Percentiles rank a stretch among this genome's conserved stretches.
Evolutionary conservation across 129 eudicot genomes (phyloP).

Genomic region (Pittosporum tobira): DNA sequence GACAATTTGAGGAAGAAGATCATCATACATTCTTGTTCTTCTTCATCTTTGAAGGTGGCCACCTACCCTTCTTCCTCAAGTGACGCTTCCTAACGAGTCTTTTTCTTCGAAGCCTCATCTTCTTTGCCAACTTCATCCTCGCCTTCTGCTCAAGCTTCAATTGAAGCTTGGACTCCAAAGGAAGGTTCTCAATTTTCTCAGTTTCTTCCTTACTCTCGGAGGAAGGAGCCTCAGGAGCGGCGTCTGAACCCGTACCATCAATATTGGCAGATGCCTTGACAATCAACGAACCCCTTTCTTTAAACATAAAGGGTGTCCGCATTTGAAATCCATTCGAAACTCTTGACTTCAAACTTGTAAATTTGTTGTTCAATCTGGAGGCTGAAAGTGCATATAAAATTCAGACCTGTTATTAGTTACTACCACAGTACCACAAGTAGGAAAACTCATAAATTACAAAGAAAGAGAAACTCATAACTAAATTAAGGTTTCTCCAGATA

Average conservation of each 20-base stretch:
- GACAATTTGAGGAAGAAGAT: not conserved
- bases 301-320: constrained; percentile 20
- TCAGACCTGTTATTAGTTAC: not conserved
- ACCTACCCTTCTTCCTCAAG: constrained; percentile 93
- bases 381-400: constrained; percentile 22
- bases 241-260: constrained; percentile 46
- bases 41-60: constrained; percentile 99
- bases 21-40: constrained; percentile 78
- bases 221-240: too few species aligned
- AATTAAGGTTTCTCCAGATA: not conserved
- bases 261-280: constrained; percentile 51
- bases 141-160: constrained; percentile 47
- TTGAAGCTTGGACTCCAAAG: constrained; percentile 70
- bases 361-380: constrained; percentile 32
- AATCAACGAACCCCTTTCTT: constrained; percentile 33
- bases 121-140: constrained; percentile 82
- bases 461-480: not conserved
- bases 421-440: too few species aligned
- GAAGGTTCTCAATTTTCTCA: constrained; percentile 51
- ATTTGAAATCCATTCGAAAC: constrained; percentile 19
- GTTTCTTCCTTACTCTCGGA: too few species aligned
- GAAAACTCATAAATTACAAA: not conserved
- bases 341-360: constrained; percentile 27
- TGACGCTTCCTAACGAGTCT: constrained; percentile 81
- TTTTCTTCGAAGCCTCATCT: constrained; percentile 74